Base-by-base conservation (phyloP, 441 rosid species). In the Omphalea diandra region DNA sequence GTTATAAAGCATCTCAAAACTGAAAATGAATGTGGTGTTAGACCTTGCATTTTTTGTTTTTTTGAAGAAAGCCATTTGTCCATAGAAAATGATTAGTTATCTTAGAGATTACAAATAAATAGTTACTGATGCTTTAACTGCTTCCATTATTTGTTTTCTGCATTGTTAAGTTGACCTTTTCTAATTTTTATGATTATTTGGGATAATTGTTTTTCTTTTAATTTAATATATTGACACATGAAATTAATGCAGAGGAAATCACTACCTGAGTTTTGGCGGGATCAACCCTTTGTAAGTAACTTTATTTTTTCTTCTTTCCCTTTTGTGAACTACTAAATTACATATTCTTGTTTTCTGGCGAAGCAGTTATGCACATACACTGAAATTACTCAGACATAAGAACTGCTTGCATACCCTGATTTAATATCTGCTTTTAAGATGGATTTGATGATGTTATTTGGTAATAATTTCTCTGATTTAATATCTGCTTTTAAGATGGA, bases 201-300 rank as follows among this genome's bases (percentile, higher is more conserved):
- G 44, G 41, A 6, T 49, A 26, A 33, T 33, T 32, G 10, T 20
- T 20, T 63, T 71, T 57, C 49, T 60, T 22, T 55, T 44, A 18
- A n/a, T 70, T 50, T 38, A 50, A 62, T 63, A 72, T 8, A 20
- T 47, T 41, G 7, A 47, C 57, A 20, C 36, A 35, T 73, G 33
- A 50, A 75, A 36, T 74, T 75, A 38, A 33, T 80, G 83, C 96
- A 94, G 97, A 83, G 95, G 83, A 90, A 69, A 80, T 88, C 98
- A 20, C 80, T 91, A 69, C 97, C 97, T n/a, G 97, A 94, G 83
- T 94, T 94, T 83, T 94, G 98, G 98, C 86, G 97, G 77, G 97
- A 94, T 77, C 92, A 29, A 17, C 87, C 95, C 68, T 72, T 85
- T 70, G 97, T 94, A 81, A 90, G 97, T 85, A 67, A 55, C 65